Percentiles rank a stretch among this genome's conserved stretches.
Conservation (phyloP, 2,329 filamentous ascomycete genomes). For the Verruconis gallopava region DNA sequence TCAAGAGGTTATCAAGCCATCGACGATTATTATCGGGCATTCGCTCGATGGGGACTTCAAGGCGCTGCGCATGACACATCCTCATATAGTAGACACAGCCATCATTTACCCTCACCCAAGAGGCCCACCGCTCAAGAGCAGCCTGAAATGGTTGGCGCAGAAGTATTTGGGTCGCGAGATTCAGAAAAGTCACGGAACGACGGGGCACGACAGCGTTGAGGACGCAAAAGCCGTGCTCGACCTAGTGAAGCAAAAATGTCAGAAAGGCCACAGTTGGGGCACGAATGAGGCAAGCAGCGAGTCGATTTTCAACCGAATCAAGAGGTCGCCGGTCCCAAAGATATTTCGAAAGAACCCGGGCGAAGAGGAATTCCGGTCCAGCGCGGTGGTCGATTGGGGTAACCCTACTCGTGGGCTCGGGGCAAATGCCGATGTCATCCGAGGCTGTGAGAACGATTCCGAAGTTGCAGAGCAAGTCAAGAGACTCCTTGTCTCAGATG, state of each 20-base stretch:
- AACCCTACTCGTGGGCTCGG: constrained; percentile 54
- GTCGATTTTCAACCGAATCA: constrained; percentile 77
- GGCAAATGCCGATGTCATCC: constrained; percentile 39
- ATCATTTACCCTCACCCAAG: constrained; percentile 83
- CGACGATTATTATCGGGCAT: constrained; percentile 65
- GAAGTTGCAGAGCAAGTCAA: constrained; percentile 44
- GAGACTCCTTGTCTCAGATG: constrained; percentile 35
- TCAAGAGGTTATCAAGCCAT: constrained; percentile 56
- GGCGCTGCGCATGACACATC: constrained; percentile 75
- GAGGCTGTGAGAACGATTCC: constrained; percentile 44
- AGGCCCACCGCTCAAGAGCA: constrained; percentile 79
- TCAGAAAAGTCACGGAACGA: constrained; percentile 58
- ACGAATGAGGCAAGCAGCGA: constrained; percentile 67
- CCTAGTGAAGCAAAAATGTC: constrained; percentile 88
- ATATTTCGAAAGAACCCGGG: constrained; percentile 25
- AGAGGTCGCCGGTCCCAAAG: constrained; percentile 36
- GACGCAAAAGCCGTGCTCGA: constrained; percentile 86
- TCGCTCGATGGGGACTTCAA: constrained; percentile 73
- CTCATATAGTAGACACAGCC: constrained; percentile 85
- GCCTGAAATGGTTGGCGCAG: constrained; percentile 76
- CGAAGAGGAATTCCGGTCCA: constrained; percentile 39
- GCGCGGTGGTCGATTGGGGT: constrained; percentile 81
- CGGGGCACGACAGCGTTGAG: constrained; percentile 84
- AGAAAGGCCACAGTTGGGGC: constrained; percentile 80
- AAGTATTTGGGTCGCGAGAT: constrained; percentile 81